Evolutionary conservation across 2,329 filamentous ascomycete species (phyloP), one percentile per base, ranked within the genome.

Genomic region (Botryotinia calthae): DNA sequence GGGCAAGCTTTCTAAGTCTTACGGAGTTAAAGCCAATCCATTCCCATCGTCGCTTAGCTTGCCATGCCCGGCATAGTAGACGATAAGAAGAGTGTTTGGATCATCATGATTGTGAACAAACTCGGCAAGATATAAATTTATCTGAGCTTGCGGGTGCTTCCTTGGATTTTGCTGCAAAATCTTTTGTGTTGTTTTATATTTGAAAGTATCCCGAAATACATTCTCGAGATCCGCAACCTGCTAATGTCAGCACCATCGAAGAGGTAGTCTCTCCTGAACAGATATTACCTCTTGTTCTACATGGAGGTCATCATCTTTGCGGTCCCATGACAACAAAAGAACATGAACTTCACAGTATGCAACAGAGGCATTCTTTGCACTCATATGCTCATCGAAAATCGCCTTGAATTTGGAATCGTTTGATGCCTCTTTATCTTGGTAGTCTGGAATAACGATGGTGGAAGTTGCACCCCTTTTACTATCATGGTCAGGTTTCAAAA

Each of bases 51-150:
- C 46, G 25, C 46, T 42, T 7, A 56, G 69, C 12, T 65, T 71
- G 10, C 34, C 69, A 44, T 71, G 69, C 14, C 69, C 69, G 4
- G 59, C 59, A 65, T 71, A 71, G n/a, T 71, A 71, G 8, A 71
- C 34, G 12, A 71, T 71, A 3, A 65, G 44, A 9, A 71, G 40
- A n/a, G 44, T 56, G 10, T 65, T 37, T 16, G 7, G 34, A n/a
- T 56, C 18, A 22, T 71, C 58, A n/a, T 71, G 37, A 25, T 22
- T 9, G n/a, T 9, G n/a, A 6, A 71, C 69, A 4, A 65, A 65
- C 0, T 71, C 25, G 18, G 46, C 69, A 8, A 65, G 59, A 18
- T 42, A 65, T 1, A 31, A 4, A 1, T 42, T 71, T 28, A 71
- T 58, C 16, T 71, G 44, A 25, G 18, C 6, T 44, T 71, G 69